These are phyloP conservation scores for Paspalum notatum DNA, from an alignment of 176 grass and related monocot genomes.

Conservation along the genomic window DNA sequence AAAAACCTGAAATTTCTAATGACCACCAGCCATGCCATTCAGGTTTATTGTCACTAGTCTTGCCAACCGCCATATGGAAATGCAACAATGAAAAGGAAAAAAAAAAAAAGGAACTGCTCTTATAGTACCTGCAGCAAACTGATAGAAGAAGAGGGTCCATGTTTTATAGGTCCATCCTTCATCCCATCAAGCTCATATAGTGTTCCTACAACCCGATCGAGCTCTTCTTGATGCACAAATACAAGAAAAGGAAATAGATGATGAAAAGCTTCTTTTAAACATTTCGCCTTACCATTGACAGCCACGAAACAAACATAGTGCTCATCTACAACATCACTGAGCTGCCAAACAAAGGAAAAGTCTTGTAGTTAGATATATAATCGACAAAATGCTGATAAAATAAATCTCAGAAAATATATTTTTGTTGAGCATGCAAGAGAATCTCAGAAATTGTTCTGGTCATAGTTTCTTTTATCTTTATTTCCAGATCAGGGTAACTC, in stretches of 20 bases:
- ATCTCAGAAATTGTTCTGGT: too few relatives aligned
- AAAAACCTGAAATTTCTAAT: background rate
- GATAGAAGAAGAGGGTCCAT: constrained; percentile 17
- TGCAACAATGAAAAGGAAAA: background rate
- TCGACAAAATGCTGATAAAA: background rate
- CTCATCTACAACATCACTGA: constrained; percentile 40
- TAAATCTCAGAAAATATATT: background rate
- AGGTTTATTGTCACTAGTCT: background rate
- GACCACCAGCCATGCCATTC: background rate
- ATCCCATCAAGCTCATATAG: constrained; percentile 57
- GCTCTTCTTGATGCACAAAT: constrained; percentile 17
- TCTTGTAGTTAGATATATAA: background rate
- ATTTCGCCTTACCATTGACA: constrained; percentile 21
- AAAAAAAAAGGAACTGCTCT: background rate
- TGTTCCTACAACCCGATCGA: constrained; percentile 23
- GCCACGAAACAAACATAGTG: constrained; percentile 45
- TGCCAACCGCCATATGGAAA: background rate
- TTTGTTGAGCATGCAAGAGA: too few relatives aligned
- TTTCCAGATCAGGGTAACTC: background rate
- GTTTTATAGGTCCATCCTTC: constrained; percentile 44
- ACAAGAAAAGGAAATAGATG: background rate
- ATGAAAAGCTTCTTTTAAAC: background rate
- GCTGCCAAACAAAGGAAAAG: constrained; percentile 7
- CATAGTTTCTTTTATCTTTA: background rate
- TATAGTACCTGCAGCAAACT: constrained; percentile 47